phyloP scores from a whole-genome alignment of 2,329 filamentous ascomycete genomes.

The Talaromyces albobiverticillius region DNA sequence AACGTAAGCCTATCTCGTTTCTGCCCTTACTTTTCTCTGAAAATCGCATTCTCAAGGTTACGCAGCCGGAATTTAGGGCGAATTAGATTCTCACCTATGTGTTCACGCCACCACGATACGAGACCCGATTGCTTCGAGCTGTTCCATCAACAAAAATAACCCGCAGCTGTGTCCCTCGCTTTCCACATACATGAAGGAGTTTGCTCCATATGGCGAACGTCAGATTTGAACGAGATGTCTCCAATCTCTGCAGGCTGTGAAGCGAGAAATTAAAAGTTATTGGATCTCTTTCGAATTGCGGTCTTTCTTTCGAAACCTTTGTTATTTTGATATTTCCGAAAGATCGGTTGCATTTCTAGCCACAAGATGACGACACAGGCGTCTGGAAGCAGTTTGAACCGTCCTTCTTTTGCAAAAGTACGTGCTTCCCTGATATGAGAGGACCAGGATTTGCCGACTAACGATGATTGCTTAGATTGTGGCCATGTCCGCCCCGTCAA shows the following conservation, averaged over 20 bases:
- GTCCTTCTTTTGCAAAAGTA: conserved; percentile 75
- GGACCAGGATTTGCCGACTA: conserved; percentile 10
- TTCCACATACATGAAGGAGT: conserved; percentile 12
- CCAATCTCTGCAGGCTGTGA: conserved; percentile 43
- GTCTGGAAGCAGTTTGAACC: conserved; percentile 25
- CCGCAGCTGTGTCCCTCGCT: conserved; percentile 12
- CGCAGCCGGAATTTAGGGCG: not conserved
- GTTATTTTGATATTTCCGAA: conserved; percentile 15
- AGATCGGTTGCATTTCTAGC: not conserved
- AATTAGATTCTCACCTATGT: not conserved
- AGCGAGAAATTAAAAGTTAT: conserved; percentile 39
- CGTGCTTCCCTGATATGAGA: conserved; percentile 19
- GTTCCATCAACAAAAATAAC: conserved; percentile 21
- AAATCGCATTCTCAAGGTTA: not conserved
- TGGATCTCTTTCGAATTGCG: conserved; percentile 31
- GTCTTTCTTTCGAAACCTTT: conserved; percentile 21
- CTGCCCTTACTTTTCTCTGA: not conserved
- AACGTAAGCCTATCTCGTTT: not conserved
- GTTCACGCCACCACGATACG: conserved; percentile 9
- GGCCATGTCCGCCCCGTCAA: conserved; percentile 38
- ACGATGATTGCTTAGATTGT: conserved; percentile 35
- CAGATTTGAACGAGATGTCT: conserved; percentile 43
- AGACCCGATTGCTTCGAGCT: not conserved
- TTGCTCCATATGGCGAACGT: conserved; percentile 41
- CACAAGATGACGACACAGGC: conserved; percentile 32